Evolutionary conservation across 768 basidiomycete genomes (phyloP), one percentile per base, ranked within the genome.

Genomic region (Suillus paluster): DNA sequence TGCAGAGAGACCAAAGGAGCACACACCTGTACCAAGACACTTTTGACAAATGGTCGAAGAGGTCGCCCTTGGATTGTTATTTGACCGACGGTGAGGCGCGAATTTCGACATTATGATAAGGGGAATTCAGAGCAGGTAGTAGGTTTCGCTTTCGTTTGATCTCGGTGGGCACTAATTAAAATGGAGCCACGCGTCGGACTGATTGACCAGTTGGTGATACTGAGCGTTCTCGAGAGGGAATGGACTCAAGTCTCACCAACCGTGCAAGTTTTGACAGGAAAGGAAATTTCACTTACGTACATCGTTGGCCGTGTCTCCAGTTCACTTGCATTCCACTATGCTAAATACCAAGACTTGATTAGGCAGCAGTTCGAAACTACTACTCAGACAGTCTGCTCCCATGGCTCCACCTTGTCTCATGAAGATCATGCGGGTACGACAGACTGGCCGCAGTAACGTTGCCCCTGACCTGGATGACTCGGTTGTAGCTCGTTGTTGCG

Each of bases 1-100:
- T 69, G 10, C 36, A 59, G n/a, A 34, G 15, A 17, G 2, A n/a
- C 11, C 15, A 49, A 21, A 7, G 19, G 17, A 59, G 23, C 45
- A 70, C 79, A 59, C 36, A 88, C 91, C 92, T 72, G 82, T 81
- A 36, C 81, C 78, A 21, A 95, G 81, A 66, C 93, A 95, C 76
- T 91, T 94, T 73, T 95, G 93, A 73, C 93, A 95, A 39, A 90
- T 70, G 0, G 93, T 94, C 0, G 84, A 83, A 2, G 85, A 75
- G 1, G 82, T 84, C 30, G 91, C 86, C 8, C 84, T 81, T 15
- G 91, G 88, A 54, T 82, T 84, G 73, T 84, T 90, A 42, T 78
- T 76, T 4, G 87, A 84, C 62, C 77, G 83, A 59, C 80, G 78
- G 70, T 93, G 92, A 1, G 92, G 91, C 17, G 91, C 90, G 73